A percentile compares a stretch with the other conserved stretches of the same genome.
These are phyloP conservation scores for Colletotrichum lindemuthianum DNA, from an alignment of 2,329 filamentous ascomycete species.

Conservation along the genomic window DNA sequence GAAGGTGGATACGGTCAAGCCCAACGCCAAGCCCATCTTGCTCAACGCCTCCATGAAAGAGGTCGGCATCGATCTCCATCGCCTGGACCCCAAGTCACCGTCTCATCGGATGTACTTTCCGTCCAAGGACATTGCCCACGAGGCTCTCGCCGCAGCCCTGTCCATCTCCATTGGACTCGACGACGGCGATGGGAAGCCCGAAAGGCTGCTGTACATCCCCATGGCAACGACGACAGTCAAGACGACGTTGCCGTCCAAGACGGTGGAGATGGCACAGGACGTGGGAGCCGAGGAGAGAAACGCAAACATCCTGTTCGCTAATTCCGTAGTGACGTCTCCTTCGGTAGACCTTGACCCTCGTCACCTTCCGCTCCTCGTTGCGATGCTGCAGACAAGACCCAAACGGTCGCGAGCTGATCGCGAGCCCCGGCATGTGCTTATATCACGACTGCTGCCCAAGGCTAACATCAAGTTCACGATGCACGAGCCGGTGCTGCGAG, in stretches of 20 bases:
- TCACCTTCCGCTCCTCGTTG: constrained; percentile 86
- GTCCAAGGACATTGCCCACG: constrained; percentile 90
- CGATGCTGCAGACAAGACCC: constrained; percentile 71
- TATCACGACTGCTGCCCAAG: constrained; percentile 93
- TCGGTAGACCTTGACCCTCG: constrained; percentile 93
- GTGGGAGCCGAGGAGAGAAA: constrained; percentile 86
- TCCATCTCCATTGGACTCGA: constrained; percentile 93
- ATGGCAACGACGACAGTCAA: constrained; percentile 97
- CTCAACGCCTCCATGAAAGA: constrained; percentile 96
- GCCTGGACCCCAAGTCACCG: constrained; percentile 90
- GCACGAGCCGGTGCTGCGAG: constrained; percentile 93
- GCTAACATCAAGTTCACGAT: constrained; percentile 95
- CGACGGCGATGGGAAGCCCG: constrained; percentile 85
- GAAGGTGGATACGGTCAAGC: constrained; percentile 74
- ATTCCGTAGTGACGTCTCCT: constrained; percentile 94
- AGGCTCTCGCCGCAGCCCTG: constrained; percentile 90
- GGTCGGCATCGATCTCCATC: constrained; percentile 90
- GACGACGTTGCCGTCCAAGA: constrained; percentile 94
- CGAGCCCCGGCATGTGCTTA: constrained; percentile 68
- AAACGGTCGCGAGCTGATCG: constrained; percentile 41
- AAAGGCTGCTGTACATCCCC: constrained; percentile 90
- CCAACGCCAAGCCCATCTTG: constrained; percentile 76
- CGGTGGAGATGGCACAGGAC: constrained; percentile 80
- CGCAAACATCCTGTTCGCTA: constrained; percentile 95
- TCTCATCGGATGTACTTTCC: constrained; percentile 99